Base-by-base conservation (phyloP, 805 yeast genomes). In the Kregervanrija delftensis region DNA sequence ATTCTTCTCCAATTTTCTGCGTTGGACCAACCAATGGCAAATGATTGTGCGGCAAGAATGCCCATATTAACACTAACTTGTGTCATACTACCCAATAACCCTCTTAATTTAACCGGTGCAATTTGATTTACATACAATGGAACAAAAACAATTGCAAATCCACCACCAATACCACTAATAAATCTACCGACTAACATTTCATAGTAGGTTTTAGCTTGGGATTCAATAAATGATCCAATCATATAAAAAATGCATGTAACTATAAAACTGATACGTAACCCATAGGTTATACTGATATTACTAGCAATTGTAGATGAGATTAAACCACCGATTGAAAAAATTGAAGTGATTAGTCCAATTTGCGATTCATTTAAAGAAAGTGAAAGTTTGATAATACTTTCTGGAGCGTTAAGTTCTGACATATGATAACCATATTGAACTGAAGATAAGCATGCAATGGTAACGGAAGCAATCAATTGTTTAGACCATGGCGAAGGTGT, bases 331-430 rank as follows among this genome's bases (percentile, higher is more conserved):
- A 89, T 71, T 28, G 91, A 81, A 61, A 83, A 88, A 8, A 83
- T 73, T 0, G 95, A 81, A 1, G 95, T 87, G 9, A 82, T 80
- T 14, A 83, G 60, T 0, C 96, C 96, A 33, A 84, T 66, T 43
- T 79, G 79, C 33, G 72, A 67, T 30, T 74, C 73, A 9, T 47
- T 45, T 8, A 61, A 40, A 0, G 32, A 36, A 15, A 61, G 35
- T 4, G 50, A 46, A 9, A 30, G 8, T 37, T 53, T 49, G 15
- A 88, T 69, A 31, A 77, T 75, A 11, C 75, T 73, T 46, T 84
- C 85, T 0, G 97, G 96, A 6, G 96, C 95, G 65, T 91, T 91
- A 60, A 91, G 72, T 61, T 90, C 97, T 1, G 96, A 83, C 83
- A 91, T 82, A 61, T 93, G 98, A 61, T 86, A 88, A 1, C 99